Base-by-base conservation (phyloP, 2,329 filamentous ascomycete genomes). In the Fusarium domesticum region DNA sequence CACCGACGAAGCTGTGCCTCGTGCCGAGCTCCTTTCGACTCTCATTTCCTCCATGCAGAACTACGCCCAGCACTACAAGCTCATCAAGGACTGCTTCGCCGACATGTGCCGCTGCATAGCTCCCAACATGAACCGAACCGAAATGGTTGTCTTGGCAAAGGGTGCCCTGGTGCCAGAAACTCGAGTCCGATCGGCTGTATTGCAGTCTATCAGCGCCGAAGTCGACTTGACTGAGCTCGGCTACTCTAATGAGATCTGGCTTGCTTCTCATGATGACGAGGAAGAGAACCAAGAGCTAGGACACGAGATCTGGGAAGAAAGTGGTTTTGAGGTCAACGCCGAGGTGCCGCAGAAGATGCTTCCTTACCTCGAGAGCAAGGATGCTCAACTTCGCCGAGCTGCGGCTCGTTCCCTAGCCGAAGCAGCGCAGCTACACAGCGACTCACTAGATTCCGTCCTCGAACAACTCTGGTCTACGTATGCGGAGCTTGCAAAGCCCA, bases 241-340 rank as follows among this genome's bases (percentile, higher is more conserved):
- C 20, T 93, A 90, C 60, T 93, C 87, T 3, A 85, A 93, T 49
- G 88, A 97, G 63, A 86, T 98, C 17, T 98, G 90, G 90, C 76
- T 98, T 33, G 88, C 88, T 34, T 92, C 84, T 60, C 91, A 98
- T 59, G 93, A 98, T 54, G 89, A 95, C 57, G 81, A 89, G 16
- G 81, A 86, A 34, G 91, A 97, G 64, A 97, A 97, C 58, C 79
- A 78, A 7, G 88, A 90, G 35, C 74, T 95, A 41, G 92, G 87
- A 6, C 79, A 77, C 39, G 87, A 92, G 11, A 96, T 98, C 28
- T 98, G 93, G 93, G 89, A 95, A 60, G 93, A 96, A 61, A 95
- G 92, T 62, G 85, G 81, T 6, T 85, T 97, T 48, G 71, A 85
- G 47, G 70, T 92, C 11, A 77, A 80, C 2, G 71, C 80, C 16